Base-by-base conservation (phyloP, 202 grass and related monocot genomes). In the Bolboschoenoplectus hybrid region DNA sequence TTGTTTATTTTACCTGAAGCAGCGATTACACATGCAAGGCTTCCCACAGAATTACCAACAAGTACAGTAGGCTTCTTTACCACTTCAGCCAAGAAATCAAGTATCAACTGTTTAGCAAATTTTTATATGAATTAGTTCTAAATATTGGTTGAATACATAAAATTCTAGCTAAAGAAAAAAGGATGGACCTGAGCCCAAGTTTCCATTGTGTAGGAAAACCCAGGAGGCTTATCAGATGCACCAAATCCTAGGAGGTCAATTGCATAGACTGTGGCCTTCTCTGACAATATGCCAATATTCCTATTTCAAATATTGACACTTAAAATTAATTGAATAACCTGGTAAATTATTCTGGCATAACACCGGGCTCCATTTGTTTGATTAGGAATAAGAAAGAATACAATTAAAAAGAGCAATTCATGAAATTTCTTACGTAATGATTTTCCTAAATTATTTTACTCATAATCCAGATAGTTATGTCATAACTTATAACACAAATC, bases 181-280 rank as follows among this genome's bases (percentile, higher is more conserved):
- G 58, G 62, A 67, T 53, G 81, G 16, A 91, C 96, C 91, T 92
- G 67, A 64, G 91, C 93, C 96, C 96, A 95, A 43, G 86, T 90
- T 60, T 98, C 93, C 96, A 98, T 98, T 81, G 91, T 98, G 91
- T 98, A 94, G 64, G 90, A 57, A 84, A 94, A 96, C 13, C 91
- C 90, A 66, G 88, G 32, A 65, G 93, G 96, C 85, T 98, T 98
- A 26, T 98, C 96, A 0, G 96, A 98, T 32, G 93, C 93, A 56
- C 90, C 96, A 38, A 98, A 98, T 69, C 96, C 96, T 82, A 98
- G 85, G 51, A 98, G 64, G 85, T 98, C 96, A 11, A 98, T 88
- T 40, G 96, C 96, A 71, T 96, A 96, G 2, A 98, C 90, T 1
- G 91, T 95, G 68, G 94, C 70, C 41, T 84, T 86, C 89, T 98